Percentiles rank a stretch among this genome's conserved stretches.
These are phyloP conservation scores for Fusarium neocosmosporiellum DNA, from an alignment of 2,329 filamentous ascomycete genomes.

Conservation along the genomic window DNA sequence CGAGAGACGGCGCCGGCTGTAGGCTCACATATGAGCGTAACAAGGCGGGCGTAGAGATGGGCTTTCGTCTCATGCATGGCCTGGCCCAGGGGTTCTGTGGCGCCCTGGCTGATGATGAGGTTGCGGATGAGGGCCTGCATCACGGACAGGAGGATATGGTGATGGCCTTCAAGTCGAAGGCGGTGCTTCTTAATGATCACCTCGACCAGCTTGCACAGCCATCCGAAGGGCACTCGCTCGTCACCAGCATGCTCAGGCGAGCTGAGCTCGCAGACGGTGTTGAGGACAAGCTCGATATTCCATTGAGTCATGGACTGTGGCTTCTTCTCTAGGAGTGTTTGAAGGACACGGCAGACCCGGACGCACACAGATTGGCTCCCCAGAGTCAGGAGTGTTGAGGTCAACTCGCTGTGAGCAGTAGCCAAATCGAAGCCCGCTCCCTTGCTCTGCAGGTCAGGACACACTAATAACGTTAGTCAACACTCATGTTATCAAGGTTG, in stretches of 20 bases:
- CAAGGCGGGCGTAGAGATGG: constrained; percentile 63
- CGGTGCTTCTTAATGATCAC: constrained; percentile 69
- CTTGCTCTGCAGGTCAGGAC: constrained; percentile 43
- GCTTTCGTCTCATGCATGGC: constrained; percentile 58
- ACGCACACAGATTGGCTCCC: constrained; percentile 48
- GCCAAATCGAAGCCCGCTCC: constrained; percentile 52
- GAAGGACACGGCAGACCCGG: constrained; percentile 55
- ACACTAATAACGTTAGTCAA: constrained; percentile 41
- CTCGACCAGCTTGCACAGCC: constrained; percentile 65
- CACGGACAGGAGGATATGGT: constrained; percentile 66
- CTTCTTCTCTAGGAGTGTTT: constrained; percentile 62
- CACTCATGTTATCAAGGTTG: not conserved
- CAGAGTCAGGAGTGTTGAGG: constrained; percentile 46
- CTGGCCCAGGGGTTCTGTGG: constrained; percentile 30
- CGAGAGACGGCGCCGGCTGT: constrained; percentile 66
- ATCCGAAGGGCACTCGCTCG: constrained; percentile 54
- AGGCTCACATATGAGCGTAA: constrained; percentile 70
- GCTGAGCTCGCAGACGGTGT: constrained; percentile 54
- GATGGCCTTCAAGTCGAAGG: constrained; percentile 70
- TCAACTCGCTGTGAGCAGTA: constrained; percentile 56
- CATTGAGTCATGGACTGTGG: constrained; percentile 65
- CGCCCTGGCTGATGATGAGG: constrained; percentile 55
- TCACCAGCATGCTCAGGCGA: constrained; percentile 39
- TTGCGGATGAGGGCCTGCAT: constrained; percentile 67
- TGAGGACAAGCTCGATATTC: constrained; percentile 66